phyloP scores from a whole-genome alignment of 2,329 filamentous ascomycete species.

The Aschersonia sp. region DNA sequence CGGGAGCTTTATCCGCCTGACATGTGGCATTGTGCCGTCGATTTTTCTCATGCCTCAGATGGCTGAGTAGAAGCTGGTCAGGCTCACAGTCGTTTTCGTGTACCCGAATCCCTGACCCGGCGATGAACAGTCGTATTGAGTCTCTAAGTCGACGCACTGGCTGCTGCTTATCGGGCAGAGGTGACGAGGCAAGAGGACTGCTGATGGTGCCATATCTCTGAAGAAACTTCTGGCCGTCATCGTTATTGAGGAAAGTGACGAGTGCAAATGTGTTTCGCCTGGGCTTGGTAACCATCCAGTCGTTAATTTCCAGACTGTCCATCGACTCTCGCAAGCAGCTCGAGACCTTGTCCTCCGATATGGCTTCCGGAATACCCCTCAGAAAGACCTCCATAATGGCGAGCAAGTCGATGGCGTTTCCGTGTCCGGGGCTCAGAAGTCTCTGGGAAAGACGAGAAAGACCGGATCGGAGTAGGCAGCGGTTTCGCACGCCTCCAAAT shows the following conservation, averaged over 20 bases:
- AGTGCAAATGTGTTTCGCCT: conserved; percentile 18
- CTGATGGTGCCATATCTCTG: conserved; percentile 15
- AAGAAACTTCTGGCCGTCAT: conserved; percentile 29
- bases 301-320: conserved; percentile 21
- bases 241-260: conserved; percentile 25
- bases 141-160: conserved; percentile 2
- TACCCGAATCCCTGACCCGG: conserved; percentile 14
- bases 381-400: neutral
- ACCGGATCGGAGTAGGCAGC: too few species aligned
- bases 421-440: neutral
- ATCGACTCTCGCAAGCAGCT: conserved; percentile 13
- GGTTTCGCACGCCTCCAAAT: too few species aligned
- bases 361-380: neutral
- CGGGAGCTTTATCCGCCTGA: conserved; percentile 8
- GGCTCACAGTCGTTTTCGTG: conserved; percentile 18
- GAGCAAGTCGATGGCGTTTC: neutral
- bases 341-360: neutral
- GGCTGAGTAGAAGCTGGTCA: conserved; percentile 10
- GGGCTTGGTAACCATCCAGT: conserved; percentile 29
- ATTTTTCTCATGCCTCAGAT: conserved; percentile 14
- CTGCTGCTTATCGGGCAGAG: neutral
- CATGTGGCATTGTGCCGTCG: conserved; percentile 7
- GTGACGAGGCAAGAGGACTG: neutral
- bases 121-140: conserved; percentile 15
- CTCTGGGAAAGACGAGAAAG: too few species aligned